phyloP scores from a whole-genome alignment of 164 flowering plant species.

The Taxillus chinensis region DNA sequence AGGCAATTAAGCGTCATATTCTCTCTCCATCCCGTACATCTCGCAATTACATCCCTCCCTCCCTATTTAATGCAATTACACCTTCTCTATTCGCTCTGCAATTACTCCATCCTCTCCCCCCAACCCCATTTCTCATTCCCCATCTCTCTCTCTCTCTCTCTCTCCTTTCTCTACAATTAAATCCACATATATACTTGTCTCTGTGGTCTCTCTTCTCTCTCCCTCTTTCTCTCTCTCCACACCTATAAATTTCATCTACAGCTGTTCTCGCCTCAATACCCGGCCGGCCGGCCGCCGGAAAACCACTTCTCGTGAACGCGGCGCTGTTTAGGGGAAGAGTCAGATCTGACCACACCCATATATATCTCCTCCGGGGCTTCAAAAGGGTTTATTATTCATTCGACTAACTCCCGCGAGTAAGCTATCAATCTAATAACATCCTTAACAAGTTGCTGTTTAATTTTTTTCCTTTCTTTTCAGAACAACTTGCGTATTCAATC shows the following conservation, averaged over 20 bases:
- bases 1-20: not conserved
- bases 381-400: too few relatives aligned
- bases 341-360: too few relatives aligned
- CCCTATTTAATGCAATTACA: slow-evolving; percentile 31
- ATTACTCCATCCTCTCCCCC: slow-evolving; percentile 28
- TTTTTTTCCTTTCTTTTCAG: too few relatives aligned
- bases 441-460: too few relatives aligned
- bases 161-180: slow-evolving; percentile 1
- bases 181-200: slow-evolving; percentile 9
- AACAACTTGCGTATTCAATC: too few relatives aligned
- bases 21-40: not conserved
- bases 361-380: too few relatives aligned
- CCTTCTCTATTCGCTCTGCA: slow-evolving; percentile 45
- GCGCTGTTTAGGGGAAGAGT: too few relatives aligned
- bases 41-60: not conserved
- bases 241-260: not conserved
- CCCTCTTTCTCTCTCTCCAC: not conserved
- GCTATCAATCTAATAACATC: too few relatives aligned
- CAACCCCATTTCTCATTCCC: not conserved
- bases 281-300: too few relatives aligned
- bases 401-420: too few relatives aligned
- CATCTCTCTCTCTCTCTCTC: slow-evolving; percentile 5
- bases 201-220: slow-evolving; percentile 1
- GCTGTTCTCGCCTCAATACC: not conserved
- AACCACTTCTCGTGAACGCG: too few relatives aligned